phyloP scores from a whole-genome alignment of 805 yeast species.

The Wickerhamomyces alni region DNA sequence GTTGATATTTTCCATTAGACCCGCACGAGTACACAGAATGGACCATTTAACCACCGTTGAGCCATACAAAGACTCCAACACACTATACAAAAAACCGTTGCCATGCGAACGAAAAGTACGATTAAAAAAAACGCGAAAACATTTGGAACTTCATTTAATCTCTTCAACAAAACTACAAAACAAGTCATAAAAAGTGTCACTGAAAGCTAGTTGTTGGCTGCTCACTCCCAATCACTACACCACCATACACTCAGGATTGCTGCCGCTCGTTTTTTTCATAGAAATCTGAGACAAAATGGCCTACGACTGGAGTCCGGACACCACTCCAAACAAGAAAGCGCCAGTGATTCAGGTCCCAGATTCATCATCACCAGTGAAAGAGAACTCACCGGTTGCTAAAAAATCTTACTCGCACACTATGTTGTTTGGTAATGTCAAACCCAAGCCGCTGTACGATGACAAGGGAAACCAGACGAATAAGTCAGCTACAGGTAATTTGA shows the following conservation, averaged over 20 bases:
- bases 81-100: neutral
- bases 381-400: constrained; percentile 13
- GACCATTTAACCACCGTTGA: constrained; percentile 1
- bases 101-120: neutral
- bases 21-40: constrained; percentile 55
- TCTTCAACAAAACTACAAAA: neutral
- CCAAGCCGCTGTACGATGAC: constrained; percentile 4
- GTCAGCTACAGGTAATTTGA: constrained; percentile 17
- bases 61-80: neutral
- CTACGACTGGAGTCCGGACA: constrained; percentile 7
- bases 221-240: too few species aligned
- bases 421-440: constrained; percentile 11
- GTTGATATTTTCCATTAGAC: constrained; percentile 76
- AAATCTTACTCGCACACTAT: constrained; percentile 9
- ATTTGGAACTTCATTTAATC: neutral
- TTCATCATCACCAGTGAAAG: constrained; percentile 29
- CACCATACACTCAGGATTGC: neutral
- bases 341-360: constrained; percentile 43
- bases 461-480: constrained; percentile 1
- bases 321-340: constrained; percentile 19
- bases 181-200: neutral
- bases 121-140: neutral
- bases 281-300: neutral
- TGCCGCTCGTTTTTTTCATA: too few species aligned
- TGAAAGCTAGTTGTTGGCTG: neutral